A percentile compares a stretch with the other conserved stretches of the same genome.
Evolutionary conservation across 208 protist genomes (phyloP).

Genomic region (Spongospora subterranea): DNA sequence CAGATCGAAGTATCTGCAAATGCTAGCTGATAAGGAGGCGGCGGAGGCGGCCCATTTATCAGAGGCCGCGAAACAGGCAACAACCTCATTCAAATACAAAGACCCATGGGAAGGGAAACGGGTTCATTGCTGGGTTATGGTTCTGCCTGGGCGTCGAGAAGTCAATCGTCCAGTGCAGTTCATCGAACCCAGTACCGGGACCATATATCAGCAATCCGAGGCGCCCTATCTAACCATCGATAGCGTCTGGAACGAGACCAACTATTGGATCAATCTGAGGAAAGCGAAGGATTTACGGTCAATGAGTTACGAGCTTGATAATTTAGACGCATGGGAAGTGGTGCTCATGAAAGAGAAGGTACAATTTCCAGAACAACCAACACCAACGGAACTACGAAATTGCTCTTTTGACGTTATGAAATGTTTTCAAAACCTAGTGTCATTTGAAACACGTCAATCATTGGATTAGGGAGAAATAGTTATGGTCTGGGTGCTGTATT

Average conservation of each 20-base stretch:
- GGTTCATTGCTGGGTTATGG: slow-evolving; percentile 69
- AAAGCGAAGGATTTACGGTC: not conserved
- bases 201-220: slow-evolving; percentile 7
- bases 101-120: slow-evolving; percentile 60
- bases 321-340: slow-evolving; percentile 63
- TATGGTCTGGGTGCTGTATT: no score
- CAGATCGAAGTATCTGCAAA: slow-evolving; percentile 54
- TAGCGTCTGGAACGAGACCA: slow-evolving; percentile 68
- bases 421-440: no score
- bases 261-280: slow-evolving; percentile 70
- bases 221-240: slow-evolving; percentile 65
- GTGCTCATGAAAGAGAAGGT: slow-evolving; percentile 61
- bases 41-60: slow-evolving; percentile 40
- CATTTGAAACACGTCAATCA: no score
- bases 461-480: no score
- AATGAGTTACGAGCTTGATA: slow-evolving; percentile 61
- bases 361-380: no score
- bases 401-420: no score
- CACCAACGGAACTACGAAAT: no score
- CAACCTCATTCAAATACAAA: slow-evolving; percentile 47
- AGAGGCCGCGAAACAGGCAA: not conserved
- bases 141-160: slow-evolving; percentile 61
- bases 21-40: slow-evolving; percentile 48
- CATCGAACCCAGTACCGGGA: slow-evolving; percentile 68
- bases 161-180: slow-evolving; percentile 63